These are phyloP conservation scores for Pyrrhoderma lamaoense DNA, from an alignment of 1,284 basidiomycete genomes.

Conservation along the genomic window DNA sequence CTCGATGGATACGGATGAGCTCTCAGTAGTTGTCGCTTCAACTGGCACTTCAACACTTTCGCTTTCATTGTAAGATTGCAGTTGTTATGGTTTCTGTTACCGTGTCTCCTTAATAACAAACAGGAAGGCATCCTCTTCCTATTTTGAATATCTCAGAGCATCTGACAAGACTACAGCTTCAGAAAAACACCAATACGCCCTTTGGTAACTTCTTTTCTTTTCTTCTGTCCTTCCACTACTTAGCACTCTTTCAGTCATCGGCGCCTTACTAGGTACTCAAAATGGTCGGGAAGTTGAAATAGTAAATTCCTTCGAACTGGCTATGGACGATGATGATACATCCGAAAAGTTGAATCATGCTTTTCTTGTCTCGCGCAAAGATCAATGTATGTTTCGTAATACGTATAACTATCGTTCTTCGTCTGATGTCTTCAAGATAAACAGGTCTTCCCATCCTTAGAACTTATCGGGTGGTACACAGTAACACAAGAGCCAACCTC, in stretches of 20 bases:
- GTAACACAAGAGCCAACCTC: conserved; percentile 66
- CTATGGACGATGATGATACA: conserved; percentile 43
- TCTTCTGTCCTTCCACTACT: background rate
- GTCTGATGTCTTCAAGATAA: conserved; percentile 58
- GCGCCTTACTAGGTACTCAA: conserved; percentile 92
- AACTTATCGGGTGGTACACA: conserved; percentile 97
- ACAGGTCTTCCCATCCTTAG: conserved; percentile 94
- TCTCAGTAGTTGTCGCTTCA: conserved; percentile 62
- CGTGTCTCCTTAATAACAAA: background rate
- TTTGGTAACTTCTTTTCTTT: conserved; percentile 44
- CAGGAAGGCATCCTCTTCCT: conserved; percentile 81
- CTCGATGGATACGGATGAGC: conserved; percentile 72
- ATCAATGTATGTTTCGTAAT: conserved; percentile 67
- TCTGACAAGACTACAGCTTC: conserved; percentile 75
- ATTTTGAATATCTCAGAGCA: conserved; percentile 97
- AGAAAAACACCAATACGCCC: conserved; percentile 53
- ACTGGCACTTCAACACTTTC: conserved; percentile 63
- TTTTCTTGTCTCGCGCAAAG: conserved; percentile 76
- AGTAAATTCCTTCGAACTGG: conserved; percentile 92
- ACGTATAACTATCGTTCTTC: conserved; percentile 7
- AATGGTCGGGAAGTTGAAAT: conserved; percentile 92
- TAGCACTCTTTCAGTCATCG: conserved; percentile 58
- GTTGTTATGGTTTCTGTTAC: background rate
- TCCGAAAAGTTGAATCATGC: conserved; percentile 63
- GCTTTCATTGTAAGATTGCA: conserved; percentile 54